These are phyloP conservation scores for Fusarium citri DNA, from an alignment of 2,329 filamentous ascomycete species.

Conservation along the genomic window DNA sequence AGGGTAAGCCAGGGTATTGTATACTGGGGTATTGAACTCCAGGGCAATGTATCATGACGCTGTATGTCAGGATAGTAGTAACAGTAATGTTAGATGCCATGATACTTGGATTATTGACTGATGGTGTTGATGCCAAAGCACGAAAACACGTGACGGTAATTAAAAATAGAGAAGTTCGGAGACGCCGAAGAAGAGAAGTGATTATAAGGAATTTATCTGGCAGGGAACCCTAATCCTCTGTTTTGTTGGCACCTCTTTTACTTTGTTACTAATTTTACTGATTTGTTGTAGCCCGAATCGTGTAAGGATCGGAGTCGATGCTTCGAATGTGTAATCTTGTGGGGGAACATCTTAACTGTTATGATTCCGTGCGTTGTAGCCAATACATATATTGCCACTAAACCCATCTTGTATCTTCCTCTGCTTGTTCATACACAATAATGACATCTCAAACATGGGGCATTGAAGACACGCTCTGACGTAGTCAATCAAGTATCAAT, in stretches of 20 bases:
- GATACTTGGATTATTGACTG: neutral
- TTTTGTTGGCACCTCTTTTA: neutral
- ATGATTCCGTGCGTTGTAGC: neutral
- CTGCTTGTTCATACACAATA: neutral
- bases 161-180: no score
- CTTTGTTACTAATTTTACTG: fast-evolving
- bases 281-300: neutral
- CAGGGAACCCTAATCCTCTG: neutral
- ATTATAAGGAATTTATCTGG: neutral
- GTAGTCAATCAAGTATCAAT: neutral
- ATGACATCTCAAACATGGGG: no score
- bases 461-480: neutral
- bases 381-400: neutral
- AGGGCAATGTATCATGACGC: no score
- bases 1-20: no score
- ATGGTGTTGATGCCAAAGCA: neutral
- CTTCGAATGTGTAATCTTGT: no score
- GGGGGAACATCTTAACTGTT: no score
- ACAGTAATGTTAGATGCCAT: neutral
- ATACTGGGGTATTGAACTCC: no score
- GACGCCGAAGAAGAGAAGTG: neutral
- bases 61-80: no score
- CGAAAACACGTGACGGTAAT: no score
- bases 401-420: neutral
- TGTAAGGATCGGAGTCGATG: neutral